Base-by-base conservation (phyloP, 345 rosid genomes). In the Firmiana major region DNA sequence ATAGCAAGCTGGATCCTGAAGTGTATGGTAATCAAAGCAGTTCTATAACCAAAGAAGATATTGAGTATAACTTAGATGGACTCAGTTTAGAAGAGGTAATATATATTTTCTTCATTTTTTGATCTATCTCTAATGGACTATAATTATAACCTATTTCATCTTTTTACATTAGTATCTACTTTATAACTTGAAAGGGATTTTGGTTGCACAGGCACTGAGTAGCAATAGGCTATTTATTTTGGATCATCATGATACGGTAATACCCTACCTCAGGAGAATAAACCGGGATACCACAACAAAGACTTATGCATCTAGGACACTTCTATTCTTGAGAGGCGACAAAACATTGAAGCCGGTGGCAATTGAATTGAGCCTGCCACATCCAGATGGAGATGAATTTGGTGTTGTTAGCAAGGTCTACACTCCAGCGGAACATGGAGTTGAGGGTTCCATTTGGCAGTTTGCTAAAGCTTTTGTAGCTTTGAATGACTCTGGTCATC, bases 391-490 rank as follows among this genome's bases (percentile, higher is more conserved):
- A 1, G 85, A 87, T 71, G 42, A 63, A 55, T 87, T 83, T 8
- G 98, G 94, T 71, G 83, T 90, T 0, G 86, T 86, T 64, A 90
- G 88, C 85, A 89, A 85, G 81, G 83, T 94, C 53, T 94, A 84
- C 79, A 92, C 88, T 53, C 97, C 96, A 5, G 89, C 88, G 13
- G 89, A 87, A 43, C 31, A 81, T 28, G 94, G 90, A 1, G 81
- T 91, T 7, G 90, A 86, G 78, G 87, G 88, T 68, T 85, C 90
- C 0, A 75, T 94, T 57, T 94, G 98, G 98, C 91, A 90, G 75
- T 87, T 94, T 40, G 98, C 96, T 49, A 92, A 94, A 84, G 96
- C 97, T 73, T 94, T 90, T 16, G 96, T 71, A 0, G 90, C 92
- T 34, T 91, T 91, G 55, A 94, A 86, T 73, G 97, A 94, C 81